These are phyloP conservation scores for Cladosporium sp. DNA, from an alignment of 2,329 filamentous ascomycete genomes.

Conservation along the genomic window DNA sequence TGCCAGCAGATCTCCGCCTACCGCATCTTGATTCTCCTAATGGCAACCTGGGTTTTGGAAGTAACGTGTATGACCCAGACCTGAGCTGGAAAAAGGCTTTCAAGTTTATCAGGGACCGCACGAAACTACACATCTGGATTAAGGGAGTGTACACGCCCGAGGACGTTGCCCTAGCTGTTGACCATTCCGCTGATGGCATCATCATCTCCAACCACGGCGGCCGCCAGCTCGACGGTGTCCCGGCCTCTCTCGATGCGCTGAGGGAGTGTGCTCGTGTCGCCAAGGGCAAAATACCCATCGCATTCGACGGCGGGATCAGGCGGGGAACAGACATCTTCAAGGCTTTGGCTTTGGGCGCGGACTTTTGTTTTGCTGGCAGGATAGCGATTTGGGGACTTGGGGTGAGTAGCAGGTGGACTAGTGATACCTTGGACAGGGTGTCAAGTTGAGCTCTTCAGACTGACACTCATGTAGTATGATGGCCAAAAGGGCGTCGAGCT, in stretches of 20 bases:
- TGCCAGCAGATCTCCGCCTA: not conserved
- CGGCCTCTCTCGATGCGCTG: conserved; percentile 44
- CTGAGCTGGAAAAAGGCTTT: conserved; percentile 45
- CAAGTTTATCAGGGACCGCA: conserved; percentile 35
- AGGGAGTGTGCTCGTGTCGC: conserved; percentile 27
- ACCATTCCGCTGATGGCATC: conserved; percentile 37
- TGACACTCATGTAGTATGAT: conserved; percentile 1
- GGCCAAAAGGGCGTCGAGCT: conserved; percentile 61
- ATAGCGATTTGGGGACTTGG: conserved; percentile 16
- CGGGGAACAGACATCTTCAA: conserved; percentile 53
- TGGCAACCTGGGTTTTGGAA: not conserved
- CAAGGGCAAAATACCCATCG: conserved; percentile 49
- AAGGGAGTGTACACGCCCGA: conserved; percentile 40
- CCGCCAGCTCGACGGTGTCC: conserved; percentile 42
- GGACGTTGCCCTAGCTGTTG: conserved; percentile 44
- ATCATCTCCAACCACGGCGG: conserved; percentile 43
- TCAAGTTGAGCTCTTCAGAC: not conserved
- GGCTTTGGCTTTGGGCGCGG: conserved; percentile 43
- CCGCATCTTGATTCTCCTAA: not conserved
- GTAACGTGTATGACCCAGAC: conserved; percentile 30
- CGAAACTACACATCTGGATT: conserved; percentile 45
- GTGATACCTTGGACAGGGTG: conserved; percentile 18
- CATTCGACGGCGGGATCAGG: conserved; percentile 56
- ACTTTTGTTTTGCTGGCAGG: not conserved
- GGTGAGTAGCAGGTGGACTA: conserved; percentile 9